These are phyloP conservation scores for Aspergillus indologenus DNA, from an alignment of 495 filamentous ascomycete genomes.

Conservation along the genomic window DNA sequence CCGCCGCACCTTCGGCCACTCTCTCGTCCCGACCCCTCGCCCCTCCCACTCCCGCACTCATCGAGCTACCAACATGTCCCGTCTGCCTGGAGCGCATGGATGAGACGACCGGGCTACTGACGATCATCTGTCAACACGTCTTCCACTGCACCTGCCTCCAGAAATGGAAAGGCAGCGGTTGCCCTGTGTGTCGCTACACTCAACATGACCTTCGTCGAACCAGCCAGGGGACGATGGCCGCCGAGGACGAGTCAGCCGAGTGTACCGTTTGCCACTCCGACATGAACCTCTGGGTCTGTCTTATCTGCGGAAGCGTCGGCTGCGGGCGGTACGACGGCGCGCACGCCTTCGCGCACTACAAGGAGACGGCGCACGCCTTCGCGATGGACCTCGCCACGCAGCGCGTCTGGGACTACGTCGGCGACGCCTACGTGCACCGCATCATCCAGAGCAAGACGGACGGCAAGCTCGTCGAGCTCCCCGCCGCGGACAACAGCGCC, in stretches of 20 bases:
- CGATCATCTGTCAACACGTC: conserved; percentile 95
- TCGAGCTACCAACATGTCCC: conserved; percentile 93
- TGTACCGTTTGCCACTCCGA: conserved; percentile 75
- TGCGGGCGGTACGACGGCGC: conserved; percentile 93
- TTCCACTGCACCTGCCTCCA: conserved; percentile 97
- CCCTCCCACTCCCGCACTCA: conserved; percentile 82
- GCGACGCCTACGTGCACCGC: conserved; percentile 92
- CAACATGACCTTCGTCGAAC: conserved; percentile 50
- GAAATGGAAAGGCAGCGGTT: conserved; percentile 92
- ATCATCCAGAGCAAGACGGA: conserved; percentile 90
- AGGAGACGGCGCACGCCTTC: conserved; percentile 82
- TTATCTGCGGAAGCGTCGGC: conserved; percentile 91
- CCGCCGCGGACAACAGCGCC: conserved; percentile 47
- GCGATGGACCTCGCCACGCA: conserved; percentile 90
- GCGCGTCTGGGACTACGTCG: conserved; percentile 95
- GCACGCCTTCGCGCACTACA: conserved; percentile 92
- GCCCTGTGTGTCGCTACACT: conserved; percentile 92
- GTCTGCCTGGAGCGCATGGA: conserved; percentile 99
- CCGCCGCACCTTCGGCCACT: conserved; percentile 48
- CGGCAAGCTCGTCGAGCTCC: conserved; percentile 81
- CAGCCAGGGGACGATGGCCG: conserved; percentile 18
- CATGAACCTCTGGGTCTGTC: conserved; percentile 85
- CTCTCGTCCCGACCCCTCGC: conserved; percentile 78
- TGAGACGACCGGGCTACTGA: conserved; percentile 89
- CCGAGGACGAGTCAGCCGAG: conserved; percentile 44